Evolutionary conservation across 2,329 filamentous ascomycete genomes (phyloP), one percentile per base, ranked within the genome.

Genomic region (Claviceps sp.): DNA sequence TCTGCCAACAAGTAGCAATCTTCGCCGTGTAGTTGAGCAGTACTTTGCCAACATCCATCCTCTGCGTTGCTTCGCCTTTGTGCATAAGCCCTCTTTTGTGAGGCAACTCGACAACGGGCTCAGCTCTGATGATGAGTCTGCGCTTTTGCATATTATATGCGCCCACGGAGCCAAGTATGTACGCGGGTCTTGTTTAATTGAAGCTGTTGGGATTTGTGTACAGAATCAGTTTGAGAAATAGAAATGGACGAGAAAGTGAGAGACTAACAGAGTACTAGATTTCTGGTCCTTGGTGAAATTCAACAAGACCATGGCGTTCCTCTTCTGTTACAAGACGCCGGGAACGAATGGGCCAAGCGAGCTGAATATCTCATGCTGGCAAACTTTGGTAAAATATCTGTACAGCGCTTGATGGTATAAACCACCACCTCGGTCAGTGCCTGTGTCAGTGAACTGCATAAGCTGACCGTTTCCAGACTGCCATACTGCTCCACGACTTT

Each of bases 1-100:
- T 11, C 62, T 69, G 5, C 66, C 66, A 11, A 59, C 62, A 10
- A 50, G 55, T n/a, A 62, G 64, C 50, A 65, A 67, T 44, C 61
- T 69, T 22, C 66, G 66, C 14, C 62, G 61, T 0, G 61, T 68
- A 3, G 63, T 68, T 24, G 66, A 68, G 46, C 66, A 66, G 54
- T 69, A 69, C 52, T 69, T 69, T 56, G 58, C 65, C 53, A 69
- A 69, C 34, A 58, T 69, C 4, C 74, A 69, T 49, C 66, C 66
- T n/a, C 61, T 69, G 4, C 63, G 67, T 19, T 69, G 67, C 54
- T 69, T 69, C 50, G 66, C 67, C 16, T 69, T 69, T 61, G 65
- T 69, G 17, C 67, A 69, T 50, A 67, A 68, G 48, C 67, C 67
- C 4, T 68, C 67, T 1, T 69, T 69, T 48, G 66, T 67, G 56